These are phyloP conservation scores for Eucalyptus tenuipes DNA, from an alignment of 345 rosid genomes.

Conservation along the genomic window DNA sequence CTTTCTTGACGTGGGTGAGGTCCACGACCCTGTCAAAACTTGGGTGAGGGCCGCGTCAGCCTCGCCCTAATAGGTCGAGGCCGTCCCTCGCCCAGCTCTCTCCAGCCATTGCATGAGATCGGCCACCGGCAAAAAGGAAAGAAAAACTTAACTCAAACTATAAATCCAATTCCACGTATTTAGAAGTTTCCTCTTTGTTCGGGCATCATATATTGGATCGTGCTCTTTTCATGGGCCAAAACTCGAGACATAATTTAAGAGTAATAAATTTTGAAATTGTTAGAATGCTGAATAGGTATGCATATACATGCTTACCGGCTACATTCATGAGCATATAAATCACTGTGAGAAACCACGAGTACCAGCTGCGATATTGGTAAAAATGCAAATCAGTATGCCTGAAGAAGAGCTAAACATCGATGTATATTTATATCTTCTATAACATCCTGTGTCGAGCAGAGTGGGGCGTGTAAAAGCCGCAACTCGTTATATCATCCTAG, in stretches of 20 bases:
- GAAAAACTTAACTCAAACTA: background rate
- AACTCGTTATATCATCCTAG: background rate
- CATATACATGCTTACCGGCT: constrained; percentile 8
- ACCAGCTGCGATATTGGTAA: constrained; percentile 47
- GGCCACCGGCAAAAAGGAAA: too few species aligned
- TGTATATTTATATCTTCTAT: too few species aligned
- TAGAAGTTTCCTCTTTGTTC: background rate
- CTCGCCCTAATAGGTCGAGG: too few species aligned
- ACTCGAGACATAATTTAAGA: background rate
- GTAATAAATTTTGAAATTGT: background rate
- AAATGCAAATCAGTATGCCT: background rate
- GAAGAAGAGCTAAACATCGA: background rate
- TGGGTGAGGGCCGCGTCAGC: too few species aligned
- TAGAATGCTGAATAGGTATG: background rate
- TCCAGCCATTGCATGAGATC: too few species aligned
- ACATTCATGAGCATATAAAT: constrained; percentile 54
- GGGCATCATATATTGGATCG: background rate
- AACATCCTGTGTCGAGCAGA: too few species aligned
- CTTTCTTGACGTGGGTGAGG: too few species aligned
- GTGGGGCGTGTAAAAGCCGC: background rate
- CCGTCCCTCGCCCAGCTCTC: too few species aligned
- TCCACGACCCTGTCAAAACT: too few species aligned
- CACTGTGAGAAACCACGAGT: constrained; percentile 69
- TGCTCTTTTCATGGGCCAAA: too few species aligned
- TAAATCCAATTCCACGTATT: fast-evolving